Percentiles rank a stretch among this genome's conserved stretches.
Evolutionary conservation across 495 filamentous ascomycete genomes (phyloP).

Genomic region (Acidiella bohemica): DNA sequence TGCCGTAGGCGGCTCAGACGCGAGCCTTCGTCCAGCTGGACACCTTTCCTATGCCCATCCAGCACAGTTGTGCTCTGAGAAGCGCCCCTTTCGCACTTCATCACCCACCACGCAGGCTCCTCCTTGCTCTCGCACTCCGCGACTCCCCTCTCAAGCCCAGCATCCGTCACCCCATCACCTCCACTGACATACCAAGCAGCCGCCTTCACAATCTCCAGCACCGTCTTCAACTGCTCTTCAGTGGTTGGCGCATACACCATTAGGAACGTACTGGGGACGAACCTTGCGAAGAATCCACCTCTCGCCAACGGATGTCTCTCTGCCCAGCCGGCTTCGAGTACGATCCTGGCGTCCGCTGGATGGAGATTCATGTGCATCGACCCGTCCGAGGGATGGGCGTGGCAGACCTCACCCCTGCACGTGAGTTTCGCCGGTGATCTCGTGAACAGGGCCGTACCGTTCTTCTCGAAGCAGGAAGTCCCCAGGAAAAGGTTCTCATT

Average conservation of each 20-base stretch:
- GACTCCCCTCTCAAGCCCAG: background rate
- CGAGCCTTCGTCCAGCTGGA: no score
- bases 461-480: slow-evolving; percentile 67
- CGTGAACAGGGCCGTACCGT: slow-evolving; percentile 60
- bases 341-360: slow-evolving; percentile 60
- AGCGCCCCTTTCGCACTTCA: no score
- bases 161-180: slow-evolving; percentile 4
- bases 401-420: slow-evolving; percentile 63
- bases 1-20: no score
- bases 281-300: slow-evolving; percentile 39
- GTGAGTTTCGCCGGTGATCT: slow-evolving; percentile 45
- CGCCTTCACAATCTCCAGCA: slow-evolving; percentile 60
- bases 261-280: slow-evolving; percentile 53
- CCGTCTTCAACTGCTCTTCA: slow-evolving; percentile 50
- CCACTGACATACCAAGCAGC: slow-evolving; percentile 14
- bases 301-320: slow-evolving; percentile 72
- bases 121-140: no score
- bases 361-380: slow-evolving; percentile 66
- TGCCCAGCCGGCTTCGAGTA: slow-evolving; percentile 76
- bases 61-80: no score
- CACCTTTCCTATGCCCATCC: no score
- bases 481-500: slow-evolving; percentile 43
- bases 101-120: no score
- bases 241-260: slow-evolving; percentile 75
- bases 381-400: slow-evolving; percentile 63